Evolutionary conservation across 2,329 filamentous ascomycete genomes (phyloP).

Genomic region (Mycosphaerella sp.): DNA sequence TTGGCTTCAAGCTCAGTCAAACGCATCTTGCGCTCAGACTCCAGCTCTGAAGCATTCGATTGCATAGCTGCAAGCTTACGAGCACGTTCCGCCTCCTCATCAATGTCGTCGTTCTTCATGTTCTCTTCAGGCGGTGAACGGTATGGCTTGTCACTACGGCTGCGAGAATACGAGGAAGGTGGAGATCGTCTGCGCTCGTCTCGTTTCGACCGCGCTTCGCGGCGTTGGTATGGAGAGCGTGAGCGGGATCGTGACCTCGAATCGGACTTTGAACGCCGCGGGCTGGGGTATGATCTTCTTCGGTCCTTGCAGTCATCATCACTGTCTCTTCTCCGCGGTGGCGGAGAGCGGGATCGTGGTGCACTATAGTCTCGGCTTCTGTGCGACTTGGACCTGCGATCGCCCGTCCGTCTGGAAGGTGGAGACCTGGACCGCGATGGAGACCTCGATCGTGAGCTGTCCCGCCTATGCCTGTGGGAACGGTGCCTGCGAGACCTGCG

Average conservation of each 20-base stretch:
- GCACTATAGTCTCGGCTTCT: constrained; percentile 26
- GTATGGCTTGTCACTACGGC: constrained; percentile 19
- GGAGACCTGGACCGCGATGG: constrained; percentile 20
- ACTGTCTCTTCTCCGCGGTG: constrained; percentile 28
- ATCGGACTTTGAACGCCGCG: constrained; percentile 29
- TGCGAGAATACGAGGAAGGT: constrained; percentile 17
- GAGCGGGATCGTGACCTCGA: constrained; percentile 33
- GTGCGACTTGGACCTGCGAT: constrained; percentile 20
- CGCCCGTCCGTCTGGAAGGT: constrained; percentile 20
- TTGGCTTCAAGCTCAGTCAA: constrained; percentile 59
- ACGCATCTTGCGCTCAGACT: constrained; percentile 61
- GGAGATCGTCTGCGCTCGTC: constrained; percentile 18
- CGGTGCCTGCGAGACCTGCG: constrained; percentile 28
- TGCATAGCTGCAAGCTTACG: constrained; percentile 39
- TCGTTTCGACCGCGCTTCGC: constrained; percentile 13
- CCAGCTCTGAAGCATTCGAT: constrained; percentile 51
- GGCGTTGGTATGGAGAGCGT: constrained; percentile 28
- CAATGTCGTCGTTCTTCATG: constrained; percentile 14
- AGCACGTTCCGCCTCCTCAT: constrained; percentile 33
- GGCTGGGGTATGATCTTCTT: constrained; percentile 32
- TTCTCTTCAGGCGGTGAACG: constrained; percentile 25
- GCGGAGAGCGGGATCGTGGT: constrained; percentile 37
- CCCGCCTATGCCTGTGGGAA: constrained; percentile 25
- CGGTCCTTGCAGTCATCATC: constrained; percentile 30
- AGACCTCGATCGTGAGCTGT: constrained; percentile 18